Base-by-base conservation (phyloP, 345 rosid species). In the Populus simonii region DNA sequence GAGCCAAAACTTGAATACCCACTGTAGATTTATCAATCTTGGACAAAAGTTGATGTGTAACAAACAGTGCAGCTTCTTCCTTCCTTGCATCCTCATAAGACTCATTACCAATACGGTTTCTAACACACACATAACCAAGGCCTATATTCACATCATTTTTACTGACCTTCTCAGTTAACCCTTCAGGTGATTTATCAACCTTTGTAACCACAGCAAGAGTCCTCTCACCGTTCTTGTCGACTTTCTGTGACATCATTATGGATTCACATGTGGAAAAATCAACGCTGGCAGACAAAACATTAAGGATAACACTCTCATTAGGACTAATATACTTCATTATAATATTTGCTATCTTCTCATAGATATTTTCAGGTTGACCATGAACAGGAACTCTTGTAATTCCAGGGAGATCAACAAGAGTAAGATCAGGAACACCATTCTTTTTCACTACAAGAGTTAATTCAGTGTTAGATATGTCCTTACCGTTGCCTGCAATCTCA, bases 361-460 rank as follows among this genome's bases (percentile, higher is more conserved):
- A 84, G 0, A 87, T 87, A 8, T 86, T 41, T 1, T 83, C 86
- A 3, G 93, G 88, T 71, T 90, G 93, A 1, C 89, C 89, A 2
- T 85, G 85, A 39, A 88, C 86, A 0, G 93, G 87, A 11, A 88
- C 89, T 16, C 90, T 71, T 0, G 90, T 88, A 59, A 90, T 90
- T 8, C 91, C 90, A 0, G 93, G 93, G 27, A 90, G 87, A 84
- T 90, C 93, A 6, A 90, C 87, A 89, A 88, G 87, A 0, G 90
- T 87, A 0, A 90, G 69, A 75, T 90, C 90, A 5, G 90, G 90
- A 22, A 87, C 90, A 23, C 84, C 91, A 1, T 10, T 16, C 53
- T 86, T 90, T 66, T 83, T 87, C 25, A 90, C 89, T 0, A 83
- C 84, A 16, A 90, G 79, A 0, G 91, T 90, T 47, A 90, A 18